Conservation (phyloP, 73 alveolate species). For the Breviolum minutum region DNA sequence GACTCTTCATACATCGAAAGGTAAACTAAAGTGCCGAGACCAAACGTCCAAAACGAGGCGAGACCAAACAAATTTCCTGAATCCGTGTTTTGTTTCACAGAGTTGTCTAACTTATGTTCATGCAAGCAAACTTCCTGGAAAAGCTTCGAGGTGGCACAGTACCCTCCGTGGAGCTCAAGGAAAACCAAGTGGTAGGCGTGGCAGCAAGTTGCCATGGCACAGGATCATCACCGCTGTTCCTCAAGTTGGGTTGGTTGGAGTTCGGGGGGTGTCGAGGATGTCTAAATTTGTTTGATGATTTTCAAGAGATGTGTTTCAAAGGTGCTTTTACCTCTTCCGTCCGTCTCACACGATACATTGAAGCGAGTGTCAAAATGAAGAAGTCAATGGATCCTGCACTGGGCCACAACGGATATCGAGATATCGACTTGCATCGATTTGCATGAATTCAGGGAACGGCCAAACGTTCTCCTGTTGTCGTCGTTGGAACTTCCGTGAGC, state of each 20-base stretch:
- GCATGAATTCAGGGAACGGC: no score
- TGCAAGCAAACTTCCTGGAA: background rate
- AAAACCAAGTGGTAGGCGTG: constrained; percentile 6
- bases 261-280: no score
- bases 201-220: constrained; percentile 7
- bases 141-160: background rate
- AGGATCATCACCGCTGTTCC: constrained; percentile 28
- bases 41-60: no score
- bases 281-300: background rate
- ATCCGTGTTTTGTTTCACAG: no score
- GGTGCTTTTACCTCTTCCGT: background rate
- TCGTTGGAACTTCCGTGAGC: background rate
- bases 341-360: background rate
- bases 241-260: background rate
- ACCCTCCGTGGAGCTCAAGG: constrained; percentile 16
- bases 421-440: no score
- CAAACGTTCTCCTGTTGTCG: background rate
- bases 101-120: no score
- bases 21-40: no score
- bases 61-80: no score
- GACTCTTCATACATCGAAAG: background rate
- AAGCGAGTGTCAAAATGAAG: constrained; percentile 5
- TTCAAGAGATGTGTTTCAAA: background rate
- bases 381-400: background rate
- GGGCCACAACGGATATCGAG: background rate